Base-by-base conservation (phyloP, 108 stramenopile genomes). In the Fistulifera pelliculosa region DNA sequence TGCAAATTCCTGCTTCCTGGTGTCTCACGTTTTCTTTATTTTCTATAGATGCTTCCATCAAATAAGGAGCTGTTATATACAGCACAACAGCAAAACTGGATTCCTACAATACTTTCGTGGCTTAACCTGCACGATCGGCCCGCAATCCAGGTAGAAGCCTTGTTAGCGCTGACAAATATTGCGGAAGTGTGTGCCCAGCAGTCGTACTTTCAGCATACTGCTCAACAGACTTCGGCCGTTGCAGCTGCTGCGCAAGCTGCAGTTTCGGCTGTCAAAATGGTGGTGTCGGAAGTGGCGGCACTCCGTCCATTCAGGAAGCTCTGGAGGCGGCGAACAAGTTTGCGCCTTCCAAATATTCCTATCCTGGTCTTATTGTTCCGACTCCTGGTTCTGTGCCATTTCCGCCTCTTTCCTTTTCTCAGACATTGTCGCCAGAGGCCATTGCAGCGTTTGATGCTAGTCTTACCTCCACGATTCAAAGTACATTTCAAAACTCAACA, bases 101-200 rank as follows among this genome's bases (percentile, higher is more conserved):
- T 91, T 39, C 83, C 85, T 10, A 17, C 80, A 38, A 69, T 91
- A 27, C 54, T 87, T 44, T 74, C 61, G 24, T 90, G 89, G 85
- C 58, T 90, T 17, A 82, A 74, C 31, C 45, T 78, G 25, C 69
- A 80, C 58, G 80, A 85, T 49, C 52, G 81, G 6, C 87, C 87
- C 19, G 66, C 83, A 5, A 81, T 89, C 4, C 87, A 89, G 59
- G 81, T 88, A 16, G 76, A 79, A 48, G 64, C 74, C n/a, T 53
- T 82, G 47, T 47, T 82, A 48, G 68, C 81, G 0, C 56, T 82
- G 22, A 78, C 81, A 8, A 76, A 69, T 45, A 78, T 82, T 49
- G 74, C 81, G 1, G 81, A 78, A 41, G 42, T 77, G 12, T 82
- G 74, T 47, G 76, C 72, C 17, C 81, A 81, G 47, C 76, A 75